phyloP scores from a whole-genome alignment of 75 land plant species.

The Ceratopteris richardii region DNA sequence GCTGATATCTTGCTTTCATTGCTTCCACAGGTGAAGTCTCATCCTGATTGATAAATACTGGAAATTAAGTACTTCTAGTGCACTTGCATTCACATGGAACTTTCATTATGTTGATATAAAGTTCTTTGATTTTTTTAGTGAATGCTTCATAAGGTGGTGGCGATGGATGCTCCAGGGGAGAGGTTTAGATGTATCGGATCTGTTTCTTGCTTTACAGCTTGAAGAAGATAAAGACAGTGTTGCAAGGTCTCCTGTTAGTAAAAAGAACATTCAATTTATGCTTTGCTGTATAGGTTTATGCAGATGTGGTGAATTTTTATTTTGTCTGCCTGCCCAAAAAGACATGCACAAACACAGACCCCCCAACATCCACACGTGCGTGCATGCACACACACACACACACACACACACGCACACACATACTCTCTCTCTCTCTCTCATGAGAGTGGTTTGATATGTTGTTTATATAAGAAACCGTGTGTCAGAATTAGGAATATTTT shows the following conservation, averaged over 20 bases:
- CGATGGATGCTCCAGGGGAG: constrained; percentile 41
- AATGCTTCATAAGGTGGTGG: constrained; percentile 81
- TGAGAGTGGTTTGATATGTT: too few relatives aligned
- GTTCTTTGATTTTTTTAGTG: constrained; percentile 27
- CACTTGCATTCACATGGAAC: too few relatives aligned
- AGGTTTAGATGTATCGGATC: not conserved
- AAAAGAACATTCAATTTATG: constrained; percentile 6
- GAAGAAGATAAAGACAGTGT: too few relatives aligned
- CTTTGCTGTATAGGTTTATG: not conserved
- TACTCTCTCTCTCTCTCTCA: too few relatives aligned
- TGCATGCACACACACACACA: too few relatives aligned
- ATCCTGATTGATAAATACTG: not conserved
- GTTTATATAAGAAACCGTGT: too few relatives aligned
- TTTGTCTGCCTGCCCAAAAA: not conserved
- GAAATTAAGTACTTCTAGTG: not conserved
- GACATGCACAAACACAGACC: too few relatives aligned
- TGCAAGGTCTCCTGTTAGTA: too few relatives aligned
- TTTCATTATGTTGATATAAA: too few relatives aligned
- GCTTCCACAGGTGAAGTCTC: constrained; percentile 60
- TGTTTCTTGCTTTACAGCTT: not conserved
- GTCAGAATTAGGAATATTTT: too few relatives aligned
- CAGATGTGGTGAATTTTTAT: not conserved
- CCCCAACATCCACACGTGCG: too few relatives aligned
- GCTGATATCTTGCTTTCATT: constrained; percentile 87
- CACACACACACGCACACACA: too few relatives aligned